Base-by-base conservation (phyloP, 169 alveolate species). In the Eimeria zaria region DNA sequence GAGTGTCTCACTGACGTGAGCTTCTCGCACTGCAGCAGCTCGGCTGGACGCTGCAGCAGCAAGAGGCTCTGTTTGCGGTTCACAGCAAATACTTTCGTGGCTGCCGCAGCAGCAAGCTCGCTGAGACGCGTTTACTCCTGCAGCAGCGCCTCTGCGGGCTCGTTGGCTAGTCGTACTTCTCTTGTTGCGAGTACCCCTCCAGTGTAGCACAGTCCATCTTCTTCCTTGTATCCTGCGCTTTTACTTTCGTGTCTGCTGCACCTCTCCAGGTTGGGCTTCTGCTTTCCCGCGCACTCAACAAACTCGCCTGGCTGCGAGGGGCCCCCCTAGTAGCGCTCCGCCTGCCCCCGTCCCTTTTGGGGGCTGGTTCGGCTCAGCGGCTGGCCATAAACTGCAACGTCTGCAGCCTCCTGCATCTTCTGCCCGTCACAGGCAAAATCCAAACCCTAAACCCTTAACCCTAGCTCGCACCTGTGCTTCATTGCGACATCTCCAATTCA, bases 1-100 rank as follows among this genome's bases (percentile, higher is more conserved):
- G 80, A 85, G 24, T 85, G 93, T 71, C 93, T 85, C 80, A 60
- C 30, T 14, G 53, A 85, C 62, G 93, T 85, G 41, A 83, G 91
- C 44, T 9, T 46, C 41, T 46, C 44, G 18, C 27, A 1, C 74
- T 53, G 74, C 73, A 83, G 58, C 91, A 33, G 51, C 55, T n/a
- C 46, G 8, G 48, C 73, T 44, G 11, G 51, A 24, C 46, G 44
- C 24, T 0, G 67, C 67, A 44, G 67, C 67, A 51, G 91, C 33
- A 33, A 55, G 14, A 51, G 2, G 87, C 14, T 76, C 22, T 46
- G 30, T 22, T 76, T 46, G 64, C 24, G 53, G 60, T 44, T 41
- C 41, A 24, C 60, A 74, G 51, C 22, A 39, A 8, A 5, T 11
- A 62, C 62, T 74, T 36, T 46, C 30, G 27, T 9, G 11, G 27